Evolutionary conservation across 768 basidiomycete genomes (phyloP).

Genomic region (Termitomyces sp.): DNA sequence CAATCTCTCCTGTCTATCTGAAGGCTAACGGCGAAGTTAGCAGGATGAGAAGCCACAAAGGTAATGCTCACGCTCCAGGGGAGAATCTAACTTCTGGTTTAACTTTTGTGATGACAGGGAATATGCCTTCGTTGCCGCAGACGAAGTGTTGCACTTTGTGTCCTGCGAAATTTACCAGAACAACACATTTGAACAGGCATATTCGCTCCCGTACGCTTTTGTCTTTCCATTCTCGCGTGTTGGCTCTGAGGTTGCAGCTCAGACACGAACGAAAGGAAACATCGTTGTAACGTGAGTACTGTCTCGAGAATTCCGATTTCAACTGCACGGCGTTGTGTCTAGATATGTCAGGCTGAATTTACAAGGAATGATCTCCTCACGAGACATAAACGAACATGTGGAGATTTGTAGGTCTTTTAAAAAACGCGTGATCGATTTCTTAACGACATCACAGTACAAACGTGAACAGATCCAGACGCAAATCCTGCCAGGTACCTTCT

Average conservation of each 20-base stretch:
- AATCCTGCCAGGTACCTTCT: slow-evolving; percentile 50
- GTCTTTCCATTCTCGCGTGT: background rate
- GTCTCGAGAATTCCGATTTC: background rate
- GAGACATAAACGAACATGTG: slow-evolving; percentile 66
- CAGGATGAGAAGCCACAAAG: slow-evolving; percentile 38
- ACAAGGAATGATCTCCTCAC: slow-evolving; percentile 70
- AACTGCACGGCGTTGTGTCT: slow-evolving; percentile 8
- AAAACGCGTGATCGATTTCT: background rate
- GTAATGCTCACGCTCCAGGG: slow-evolving; percentile 10
- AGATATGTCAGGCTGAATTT: slow-evolving; percentile 67
- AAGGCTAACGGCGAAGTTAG: slow-evolving; percentile 38
- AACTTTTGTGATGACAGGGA: slow-evolving; percentile 31
- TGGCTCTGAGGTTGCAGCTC: slow-evolving; percentile 1
- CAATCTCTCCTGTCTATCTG: slow-evolving; percentile 25
- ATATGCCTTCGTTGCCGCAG: slow-evolving; percentile 67
- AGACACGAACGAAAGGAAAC: slow-evolving; percentile 65
- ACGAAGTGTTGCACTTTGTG: slow-evolving; percentile 64
- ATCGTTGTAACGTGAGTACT: slow-evolving; percentile 53
- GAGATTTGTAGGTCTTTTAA: slow-evolving; percentile 48
- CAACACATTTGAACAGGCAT: slow-evolving; percentile 70
- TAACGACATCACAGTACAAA: slow-evolving; percentile 23
- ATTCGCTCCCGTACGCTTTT: slow-evolving; percentile 59
- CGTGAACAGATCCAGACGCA: slow-evolving; percentile 53
- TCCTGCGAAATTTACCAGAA: slow-evolving; percentile 69
- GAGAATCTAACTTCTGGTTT: background rate